Evolutionary conservation across 129 eudicot genomes (phyloP).

Genomic region (Arctium minus): DNA sequence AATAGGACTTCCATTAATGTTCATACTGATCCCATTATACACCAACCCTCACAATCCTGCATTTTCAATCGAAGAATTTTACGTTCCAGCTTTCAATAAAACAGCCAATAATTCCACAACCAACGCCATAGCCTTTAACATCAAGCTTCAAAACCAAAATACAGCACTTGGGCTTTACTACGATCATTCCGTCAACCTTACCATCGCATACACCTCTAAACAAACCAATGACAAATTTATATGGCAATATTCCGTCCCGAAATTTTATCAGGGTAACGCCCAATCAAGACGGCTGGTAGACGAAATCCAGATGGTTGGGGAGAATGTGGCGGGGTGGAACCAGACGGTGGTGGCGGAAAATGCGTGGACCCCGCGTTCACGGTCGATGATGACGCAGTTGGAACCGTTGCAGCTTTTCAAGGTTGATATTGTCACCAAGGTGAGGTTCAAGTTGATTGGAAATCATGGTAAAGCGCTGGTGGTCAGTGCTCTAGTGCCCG

Average conservation of each 20-base stretch:
- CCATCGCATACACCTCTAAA: background rate
- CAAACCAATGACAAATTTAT: background rate
- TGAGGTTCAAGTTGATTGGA: slow-evolving; percentile 14
- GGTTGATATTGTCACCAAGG: slow-evolving; percentile 12
- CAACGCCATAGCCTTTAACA: slow-evolving; percentile 3
- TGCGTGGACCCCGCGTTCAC: background rate
- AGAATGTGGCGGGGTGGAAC: background rate
- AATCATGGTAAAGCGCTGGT: background rate
- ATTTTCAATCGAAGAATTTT: slow-evolving; percentile 11
- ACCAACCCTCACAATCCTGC: slow-evolving; percentile 16
- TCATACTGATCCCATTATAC: background rate
- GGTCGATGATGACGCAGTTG: background rate
- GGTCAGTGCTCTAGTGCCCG: background rate
- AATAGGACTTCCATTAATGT: background rate
- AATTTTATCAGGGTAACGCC: slow-evolving; percentile 20
- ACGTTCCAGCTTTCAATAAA: slow-evolving; percentile 20
- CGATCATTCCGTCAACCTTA: background rate
- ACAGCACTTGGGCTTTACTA: slow-evolving; percentile 17
- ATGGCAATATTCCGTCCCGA: background rate
- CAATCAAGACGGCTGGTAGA: slow-evolving; percentile 21
- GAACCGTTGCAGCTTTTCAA: slow-evolving; percentile 8
- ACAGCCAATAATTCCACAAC: background rate
- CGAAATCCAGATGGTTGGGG: background rate
- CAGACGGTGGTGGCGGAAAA: slow-evolving; percentile 15
- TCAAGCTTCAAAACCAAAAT: slow-evolving; percentile 22